These are phyloP conservation scores for Microbotryum violaceum DNA, from an alignment of 1,284 basidiomycete species.

Conservation along the genomic window DNA sequence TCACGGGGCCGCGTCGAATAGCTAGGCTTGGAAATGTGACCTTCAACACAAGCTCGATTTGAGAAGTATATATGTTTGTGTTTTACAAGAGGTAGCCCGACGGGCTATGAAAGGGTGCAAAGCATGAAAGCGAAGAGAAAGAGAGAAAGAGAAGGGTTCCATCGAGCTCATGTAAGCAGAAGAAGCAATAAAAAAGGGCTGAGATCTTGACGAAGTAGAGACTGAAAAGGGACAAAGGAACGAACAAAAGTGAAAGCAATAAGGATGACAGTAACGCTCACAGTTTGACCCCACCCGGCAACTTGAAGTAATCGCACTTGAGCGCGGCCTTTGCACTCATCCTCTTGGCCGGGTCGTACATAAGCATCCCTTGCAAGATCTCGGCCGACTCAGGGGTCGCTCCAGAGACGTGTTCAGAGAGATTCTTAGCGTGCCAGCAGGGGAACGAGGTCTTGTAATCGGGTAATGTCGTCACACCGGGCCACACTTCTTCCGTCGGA, in stretches of 20 bases:
- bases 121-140: too few relatives aligned
- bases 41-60: too few relatives aligned
- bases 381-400: constrained; percentile 61
- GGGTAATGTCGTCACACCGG: constrained; percentile 76
- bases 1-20: too few relatives aligned
- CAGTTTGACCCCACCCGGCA: background rate
- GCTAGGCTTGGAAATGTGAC: too few relatives aligned
- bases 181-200: background rate
- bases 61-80: too few relatives aligned
- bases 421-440: constrained; percentile 65
- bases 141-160: background rate
- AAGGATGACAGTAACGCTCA: background rate
- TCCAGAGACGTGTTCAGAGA: constrained; percentile 57
- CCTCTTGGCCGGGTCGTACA: constrained; percentile 87
- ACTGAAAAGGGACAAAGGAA: background rate
- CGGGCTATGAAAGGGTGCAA: too few relatives aligned
- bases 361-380: constrained; percentile 69
- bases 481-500: constrained; percentile 88
- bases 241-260: background rate
- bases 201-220: background rate
- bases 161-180: background rate
- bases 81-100: too few relatives aligned
- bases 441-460: constrained; percentile 98
- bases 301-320: constrained; percentile 69
- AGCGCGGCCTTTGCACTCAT: constrained; percentile 88